Conservation (phyloP, 2,329 filamentous ascomycete genomes). For the Shiraia bambusicola region DNA sequence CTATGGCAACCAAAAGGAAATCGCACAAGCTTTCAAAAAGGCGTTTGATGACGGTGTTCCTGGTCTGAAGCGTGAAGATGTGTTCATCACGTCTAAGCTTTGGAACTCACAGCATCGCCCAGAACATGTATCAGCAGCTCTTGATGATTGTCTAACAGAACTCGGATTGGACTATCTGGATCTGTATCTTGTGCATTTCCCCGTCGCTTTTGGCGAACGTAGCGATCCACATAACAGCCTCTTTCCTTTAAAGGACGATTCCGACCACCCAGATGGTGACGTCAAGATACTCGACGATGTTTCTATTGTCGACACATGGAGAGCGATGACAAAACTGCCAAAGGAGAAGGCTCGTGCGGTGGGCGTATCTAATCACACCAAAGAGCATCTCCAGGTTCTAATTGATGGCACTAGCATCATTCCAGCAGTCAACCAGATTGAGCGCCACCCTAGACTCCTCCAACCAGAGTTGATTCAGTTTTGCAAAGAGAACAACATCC, state of each 20-base stretch:
- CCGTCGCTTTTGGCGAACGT: conserved; percentile 55
- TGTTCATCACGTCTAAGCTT: conserved; percentile 68
- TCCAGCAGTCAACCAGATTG: conserved; percentile 35
- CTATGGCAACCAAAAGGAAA: conserved; percentile 37
- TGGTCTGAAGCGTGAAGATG: conserved; percentile 42
- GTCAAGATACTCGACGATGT: conserved; percentile 56
- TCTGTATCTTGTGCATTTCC: conserved; percentile 77
- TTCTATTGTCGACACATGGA: conserved; percentile 47
- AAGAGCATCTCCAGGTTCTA: conserved; percentile 52
- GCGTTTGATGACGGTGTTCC: conserved; percentile 52
- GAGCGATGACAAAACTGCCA: conserved; percentile 44
- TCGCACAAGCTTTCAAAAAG: conserved; percentile 30
- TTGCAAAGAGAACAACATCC: conserved; percentile 35
- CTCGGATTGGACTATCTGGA: conserved; percentile 86
- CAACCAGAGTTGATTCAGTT: conserved; percentile 32
- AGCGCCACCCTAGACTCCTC: conserved; percentile 32
- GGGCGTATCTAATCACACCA: conserved; percentile 35
- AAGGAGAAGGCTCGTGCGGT: conserved; percentile 38
- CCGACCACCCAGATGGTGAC: conserved; percentile 10
- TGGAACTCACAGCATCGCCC: conserved; percentile 85
- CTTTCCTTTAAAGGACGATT: conserved; percentile 23
- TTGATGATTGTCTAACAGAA: conserved; percentile 73
- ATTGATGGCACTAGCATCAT: conserved; percentile 47
- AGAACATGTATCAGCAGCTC: conserved; percentile 65
- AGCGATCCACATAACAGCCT: conserved; percentile 37